phyloP scores from a whole-genome alignment of 331 rosid genomes.

The Malus hybrid region DNA sequence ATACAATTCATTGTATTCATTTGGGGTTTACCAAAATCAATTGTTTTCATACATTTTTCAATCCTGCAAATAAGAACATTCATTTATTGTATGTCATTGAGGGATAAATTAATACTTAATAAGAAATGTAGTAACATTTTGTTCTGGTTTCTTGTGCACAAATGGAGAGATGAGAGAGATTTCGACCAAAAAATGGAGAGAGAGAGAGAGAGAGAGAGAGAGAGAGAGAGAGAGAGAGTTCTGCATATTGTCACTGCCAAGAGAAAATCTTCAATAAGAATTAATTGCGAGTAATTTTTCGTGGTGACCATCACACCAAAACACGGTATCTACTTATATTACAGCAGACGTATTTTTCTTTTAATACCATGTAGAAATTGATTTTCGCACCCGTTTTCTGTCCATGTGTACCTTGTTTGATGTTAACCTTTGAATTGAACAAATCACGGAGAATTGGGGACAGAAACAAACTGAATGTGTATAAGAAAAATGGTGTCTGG shows the following conservation, averaged over 20 bases:
- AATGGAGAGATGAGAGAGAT: not conserved
- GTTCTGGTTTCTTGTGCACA: not conserved
- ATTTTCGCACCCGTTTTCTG: not conserved
- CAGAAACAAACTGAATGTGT: not conserved
- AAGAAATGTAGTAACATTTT: not conserved
- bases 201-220: not conserved
- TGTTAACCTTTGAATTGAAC: not conserved
- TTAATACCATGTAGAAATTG: not conserved
- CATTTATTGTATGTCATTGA: constrained; percentile 30
- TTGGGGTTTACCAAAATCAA: constrained; percentile 31
- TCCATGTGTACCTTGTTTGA: not conserved
- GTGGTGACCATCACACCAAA: too few species aligned
- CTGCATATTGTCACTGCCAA: too few species aligned
- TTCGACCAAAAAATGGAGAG: too few species aligned
- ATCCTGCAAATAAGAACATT: constrained; percentile 42
- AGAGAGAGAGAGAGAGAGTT: not conserved
- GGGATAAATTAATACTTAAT: constrained; percentile 1
- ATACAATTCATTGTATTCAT: constrained; percentile 45
- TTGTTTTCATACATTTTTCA: constrained; percentile 24
- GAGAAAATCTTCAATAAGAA: too few species aligned
- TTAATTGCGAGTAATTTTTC: too few species aligned
- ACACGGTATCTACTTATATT: too few species aligned
- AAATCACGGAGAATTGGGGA: not conserved
- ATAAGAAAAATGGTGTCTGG: not conserved
- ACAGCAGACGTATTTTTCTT: too few species aligned